Base-by-base conservation (phyloP, 73 alveolate genomes). In the Durusdinium trenchii region DNA sequence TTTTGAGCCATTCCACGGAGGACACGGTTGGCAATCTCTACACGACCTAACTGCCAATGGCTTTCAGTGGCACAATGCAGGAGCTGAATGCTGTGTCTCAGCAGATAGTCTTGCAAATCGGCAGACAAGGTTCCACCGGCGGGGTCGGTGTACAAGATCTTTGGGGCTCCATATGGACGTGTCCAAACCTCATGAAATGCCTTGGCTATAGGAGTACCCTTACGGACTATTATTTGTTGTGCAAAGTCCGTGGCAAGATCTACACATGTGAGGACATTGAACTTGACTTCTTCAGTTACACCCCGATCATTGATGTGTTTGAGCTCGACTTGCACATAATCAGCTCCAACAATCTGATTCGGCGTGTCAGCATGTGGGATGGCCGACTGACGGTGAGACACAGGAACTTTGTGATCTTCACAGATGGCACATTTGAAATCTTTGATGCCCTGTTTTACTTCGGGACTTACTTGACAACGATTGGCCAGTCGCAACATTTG, bases 21-120 rank as follows among this genome's bases (percentile, higher is more conserved):
- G n/a, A 82, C 38, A 16, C 42, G 60, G 12, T 82, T 52, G 2
- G 93, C 93, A 1, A 82, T 54, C 48, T 85, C 94, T 16, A 85
- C 94, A 28, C 94, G 57, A 12, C 94, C 94, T 0, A 85, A 42
- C 43, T 85, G 94, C 94, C 94, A 85, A 40, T 85, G 94, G 38
- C 79, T 50, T 1, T 85, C 94, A 3, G 94, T 35, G 2, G 73
- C 96, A 35, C 76, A 35, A n/a, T 67, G 52, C 52, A 85, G 54
- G 32, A 85, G 36, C 73, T 52, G 38, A 32, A 82, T 82, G 35
- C 46, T 28, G 6, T 47, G 43, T 2, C 14, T 32, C 48, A 18
- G 57, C 12, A 75, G 86, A 48, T 82, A 82, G 9, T 28, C 14
- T 14, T 82, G 93, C 36, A 82, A 82, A 9, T 48, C 73, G 0